A percentile compares a stretch with the other conserved stretches of the same genome.
Conservation (phyloP, 257 asterid genomes). For the Ophiorrhiza pumila region DNA sequence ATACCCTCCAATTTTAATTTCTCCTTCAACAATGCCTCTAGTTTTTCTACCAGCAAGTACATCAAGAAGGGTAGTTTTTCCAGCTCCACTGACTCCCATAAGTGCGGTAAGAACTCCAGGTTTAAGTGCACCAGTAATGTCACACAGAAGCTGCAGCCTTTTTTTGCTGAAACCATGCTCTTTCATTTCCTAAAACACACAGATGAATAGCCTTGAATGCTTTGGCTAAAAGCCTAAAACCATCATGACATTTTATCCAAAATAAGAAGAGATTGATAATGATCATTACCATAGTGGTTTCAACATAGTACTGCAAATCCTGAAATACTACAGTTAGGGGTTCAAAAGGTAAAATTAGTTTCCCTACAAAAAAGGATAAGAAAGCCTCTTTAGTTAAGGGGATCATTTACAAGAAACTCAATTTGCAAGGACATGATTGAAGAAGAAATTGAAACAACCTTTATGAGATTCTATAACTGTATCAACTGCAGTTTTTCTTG, state of each 20-base stretch:
- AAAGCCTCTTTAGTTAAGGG: not conserved
- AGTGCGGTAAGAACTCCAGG: slow-evolving; percentile 61
- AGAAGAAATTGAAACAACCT: slow-evolving; percentile 15
- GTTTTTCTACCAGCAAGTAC: slow-evolving; percentile 61
- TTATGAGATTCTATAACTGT: not conserved
- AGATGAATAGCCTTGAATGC: not conserved
- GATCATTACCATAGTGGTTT: slow-evolving; percentile 43
- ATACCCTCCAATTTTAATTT: slow-evolving; percentile 47
- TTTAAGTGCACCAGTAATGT: slow-evolving; percentile 46
- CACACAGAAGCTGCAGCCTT: slow-evolving; percentile 40
- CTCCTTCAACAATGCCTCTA: slow-evolving; percentile 46
- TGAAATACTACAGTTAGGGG: slow-evolving; percentile 45
- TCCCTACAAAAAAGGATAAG: slow-evolving; percentile 25
- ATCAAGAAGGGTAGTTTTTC: slow-evolving; percentile 60
- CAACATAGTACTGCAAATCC: slow-evolving; percentile 54
- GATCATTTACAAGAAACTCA: not conserved
- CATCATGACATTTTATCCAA: not conserved
- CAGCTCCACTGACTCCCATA: slow-evolving; percentile 65
- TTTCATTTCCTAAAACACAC: slow-evolving; percentile 40
- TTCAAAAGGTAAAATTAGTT: slow-evolving; percentile 42
- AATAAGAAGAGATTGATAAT: too few relatives aligned
- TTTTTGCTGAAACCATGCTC: slow-evolving; percentile 41
- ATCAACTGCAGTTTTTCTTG: not conserved
- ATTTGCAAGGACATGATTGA: not conserved
- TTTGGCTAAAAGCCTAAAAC: not conserved